phyloP scores from a whole-genome alignment of 2,329 filamentous ascomycete species.

The Ophiocordyceps unilateralis region DNA sequence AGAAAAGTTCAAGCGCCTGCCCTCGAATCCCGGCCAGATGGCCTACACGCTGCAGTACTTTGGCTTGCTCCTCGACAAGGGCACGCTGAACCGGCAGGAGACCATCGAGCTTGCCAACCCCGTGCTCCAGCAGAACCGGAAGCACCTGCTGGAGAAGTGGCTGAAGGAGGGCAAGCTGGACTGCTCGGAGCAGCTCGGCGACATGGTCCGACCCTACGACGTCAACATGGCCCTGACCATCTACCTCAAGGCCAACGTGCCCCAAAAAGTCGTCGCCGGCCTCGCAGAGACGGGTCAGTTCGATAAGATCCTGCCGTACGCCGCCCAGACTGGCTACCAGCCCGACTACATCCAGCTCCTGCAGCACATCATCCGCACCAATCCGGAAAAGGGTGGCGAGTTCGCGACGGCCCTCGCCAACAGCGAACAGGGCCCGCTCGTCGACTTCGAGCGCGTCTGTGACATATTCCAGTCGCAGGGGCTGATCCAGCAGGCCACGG shows the following conservation, averaged over 20 bases:
- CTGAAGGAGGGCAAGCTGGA: conserved; percentile 89
- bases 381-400: conserved; percentile 85
- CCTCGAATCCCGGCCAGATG: conserved; percentile 67
- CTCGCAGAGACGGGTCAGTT: conserved; percentile 94
- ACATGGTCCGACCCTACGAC: conserved; percentile 81
- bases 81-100: conserved; percentile 78
- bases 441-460: conserved; percentile 87
- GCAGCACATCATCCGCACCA: conserved; percentile 80
- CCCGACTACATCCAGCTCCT: conserved; percentile 91
- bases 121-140: conserved; percentile 82
- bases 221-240: conserved; percentile 73
- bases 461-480: conserved; percentile 97
- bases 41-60: conserved; percentile 96
- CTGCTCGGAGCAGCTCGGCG: conserved; percentile 90
- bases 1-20: conserved; percentile 81
- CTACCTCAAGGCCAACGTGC: conserved; percentile 78
- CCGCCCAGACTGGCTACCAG: conserved; percentile 67
- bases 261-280: conserved; percentile 87
- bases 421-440: conserved; percentile 68
- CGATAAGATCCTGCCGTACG: conserved; percentile 89
- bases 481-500: conserved; percentile 93
- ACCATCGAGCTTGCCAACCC: conserved; percentile 86
- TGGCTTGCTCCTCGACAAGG: conserved; percentile 91
- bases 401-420: conserved; percentile 89
- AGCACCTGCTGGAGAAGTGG: conserved; percentile 96